Evolutionary conservation across 2,329 filamentous ascomycete genomes (phyloP), one percentile per base, ranked within the genome.

Genomic region (Lasiodiplodia sp.): DNA sequence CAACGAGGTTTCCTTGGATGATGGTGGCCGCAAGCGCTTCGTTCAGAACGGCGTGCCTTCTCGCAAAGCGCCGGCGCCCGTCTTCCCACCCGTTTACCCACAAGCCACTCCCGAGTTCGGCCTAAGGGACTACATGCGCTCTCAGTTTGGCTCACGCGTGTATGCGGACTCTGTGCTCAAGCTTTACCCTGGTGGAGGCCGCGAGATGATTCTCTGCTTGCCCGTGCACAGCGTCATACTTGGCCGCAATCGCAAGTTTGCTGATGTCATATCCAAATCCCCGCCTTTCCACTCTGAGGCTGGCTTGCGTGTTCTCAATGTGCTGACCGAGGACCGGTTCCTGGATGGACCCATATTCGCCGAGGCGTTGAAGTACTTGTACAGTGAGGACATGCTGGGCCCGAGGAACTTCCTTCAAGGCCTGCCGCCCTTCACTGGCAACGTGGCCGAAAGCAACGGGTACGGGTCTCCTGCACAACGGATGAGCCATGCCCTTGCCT

Each of bases 401-500:
- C 58, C 72, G 0, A 72, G 75, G 37, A 68, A 70, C 3, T 77
- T 80, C 64, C 56, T 76, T 21, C 76, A 75, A 44, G 77, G 77
- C 12, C 66, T 80, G 7, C 69, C 64, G 8, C 75, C 76, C 2
- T 77, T 75, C 64, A 72, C 72, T 40, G 69, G 72, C 16, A 75
- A 75, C 6, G 71, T 57, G 47, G 72, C 76, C 7, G 71, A 75
- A 47, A 53, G 71, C 5, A 70, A 73, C 4, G 68, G 71, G 8
- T 74, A 73, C 28, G 73, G 70, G 38, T 77, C 78, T 53, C 78
- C 78, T 53, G 76, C 73, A 12, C 75, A 72, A 62, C 79, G 79
- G 49, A 79, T 79, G 77, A 71, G 70, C 23, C 76, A 79, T 64
- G 72, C 76, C 3, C 78, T 92, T 23, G 87, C 88, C 28, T 91